Evolutionary conservation across 1,139 yeast genomes (phyloP).

Genomic region (Candida mesenterica): DNA sequence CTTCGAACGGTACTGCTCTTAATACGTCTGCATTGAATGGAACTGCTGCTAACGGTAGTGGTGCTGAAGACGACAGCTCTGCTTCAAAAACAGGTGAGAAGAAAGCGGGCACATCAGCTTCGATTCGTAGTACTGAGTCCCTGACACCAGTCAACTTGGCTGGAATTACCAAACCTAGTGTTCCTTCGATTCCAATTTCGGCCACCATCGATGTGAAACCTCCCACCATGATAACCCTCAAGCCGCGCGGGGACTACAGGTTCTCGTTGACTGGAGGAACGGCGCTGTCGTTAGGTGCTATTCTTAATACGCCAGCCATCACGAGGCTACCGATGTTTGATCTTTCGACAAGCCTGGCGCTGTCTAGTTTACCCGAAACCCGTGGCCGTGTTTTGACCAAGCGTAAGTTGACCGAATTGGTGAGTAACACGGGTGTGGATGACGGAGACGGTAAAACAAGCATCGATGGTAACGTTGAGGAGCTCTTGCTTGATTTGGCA

Average conservation of each 20-base stretch:
- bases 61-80: slow-evolving; percentile 5
- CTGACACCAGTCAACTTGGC: slow-evolving; percentile 30
- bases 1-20: too few species aligned
- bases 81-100: slow-evolving; percentile 2
- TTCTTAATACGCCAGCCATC: slow-evolving; percentile 72
- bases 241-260: slow-evolving; percentile 51
- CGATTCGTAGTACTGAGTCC: slow-evolving; percentile 14
- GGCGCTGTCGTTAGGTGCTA: slow-evolving; percentile 60
- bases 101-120: slow-evolving; percentile 8
- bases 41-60: slow-evolving; percentile 6
- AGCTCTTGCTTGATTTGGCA: slow-evolving; percentile 82
- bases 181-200: slow-evolving; percentile 74
- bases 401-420: slow-evolving; percentile 82
- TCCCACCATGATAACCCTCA: slow-evolving; percentile 60
- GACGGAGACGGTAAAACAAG: slow-evolving; percentile 86
- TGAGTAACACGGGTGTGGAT: slow-evolving; percentile 76
- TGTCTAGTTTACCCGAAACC: slow-evolving; percentile 38
- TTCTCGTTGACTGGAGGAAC: slow-evolving; percentile 89
- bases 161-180: slow-evolving; percentile 62
- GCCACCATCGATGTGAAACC: slow-evolving; percentile 62
- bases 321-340: slow-evolving; percentile 80
- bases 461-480: slow-evolving; percentile 97
- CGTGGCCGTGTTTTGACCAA: slow-evolving; percentile 85
- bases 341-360: slow-evolving; percentile 48
- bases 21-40: slow-evolving; percentile 10